phyloP scores from a whole-genome alignment of 1,139 yeast genomes.

The Pichia sp. region DNA sequence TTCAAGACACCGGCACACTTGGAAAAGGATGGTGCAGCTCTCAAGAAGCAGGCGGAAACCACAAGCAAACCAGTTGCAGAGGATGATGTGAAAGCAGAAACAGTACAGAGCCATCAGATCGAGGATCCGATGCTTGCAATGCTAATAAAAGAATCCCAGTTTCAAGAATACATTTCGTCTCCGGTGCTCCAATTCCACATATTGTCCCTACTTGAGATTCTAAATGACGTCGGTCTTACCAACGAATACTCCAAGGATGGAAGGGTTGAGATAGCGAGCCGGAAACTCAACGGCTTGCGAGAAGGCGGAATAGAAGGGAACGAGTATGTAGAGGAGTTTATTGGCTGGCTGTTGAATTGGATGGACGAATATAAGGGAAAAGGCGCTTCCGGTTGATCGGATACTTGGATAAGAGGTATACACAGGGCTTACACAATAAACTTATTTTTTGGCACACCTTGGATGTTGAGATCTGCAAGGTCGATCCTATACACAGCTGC shows the following conservation, averaged over 20 bases:
- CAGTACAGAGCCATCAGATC: not conserved
- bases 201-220: slow-evolving; percentile 41
- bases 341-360: slow-evolving; percentile 22
- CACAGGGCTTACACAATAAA: slow-evolving; percentile 15
- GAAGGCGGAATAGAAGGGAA: slow-evolving; percentile 62
- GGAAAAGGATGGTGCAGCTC: slow-evolving; percentile 21
- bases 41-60: not conserved
- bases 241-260: slow-evolving; percentile 45
- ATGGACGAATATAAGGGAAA: slow-evolving; percentile 7
- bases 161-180: slow-evolving; percentile 41
- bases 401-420: not conserved
- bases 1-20: slow-evolving; percentile 48
- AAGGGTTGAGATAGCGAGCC: slow-evolving; percentile 52
- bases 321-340: slow-evolving; percentile 61
- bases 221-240: slow-evolving; percentile 43
- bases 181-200: slow-evolving; percentile 54
- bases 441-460: slow-evolving; percentile 34
- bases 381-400: not conserved
- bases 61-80: not conserved
- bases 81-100: not conserved
- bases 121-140: slow-evolving; percentile 24
- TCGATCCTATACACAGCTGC: slow-evolving; percentile 45
- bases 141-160: slow-evolving; percentile 36
- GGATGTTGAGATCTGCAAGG: slow-evolving; percentile 25
- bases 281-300: slow-evolving; percentile 57